Percentiles rank a stretch among this genome's conserved stretches.
These are phyloP conservation scores for Schwanniomyces sp. DNA, from an alignment of 805 yeast genomes.

Conservation along the genomic window DNA sequence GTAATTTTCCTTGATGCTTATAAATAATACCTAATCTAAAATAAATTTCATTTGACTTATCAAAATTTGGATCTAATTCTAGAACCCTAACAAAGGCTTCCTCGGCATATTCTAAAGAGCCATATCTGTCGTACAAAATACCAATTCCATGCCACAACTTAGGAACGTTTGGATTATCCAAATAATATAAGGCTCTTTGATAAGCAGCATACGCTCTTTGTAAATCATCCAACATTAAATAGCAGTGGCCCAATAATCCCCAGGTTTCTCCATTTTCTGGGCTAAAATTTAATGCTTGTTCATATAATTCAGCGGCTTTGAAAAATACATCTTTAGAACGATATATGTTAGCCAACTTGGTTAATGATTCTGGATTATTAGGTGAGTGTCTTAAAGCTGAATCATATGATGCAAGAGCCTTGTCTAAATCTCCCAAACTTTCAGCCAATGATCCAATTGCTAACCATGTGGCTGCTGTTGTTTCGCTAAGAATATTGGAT, in stretches of 20 bases:
- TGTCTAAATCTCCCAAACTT: conserved; percentile 80
- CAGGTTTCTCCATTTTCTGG: conserved; percentile 95
- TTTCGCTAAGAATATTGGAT: conserved; percentile 33
- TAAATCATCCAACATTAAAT: conserved; percentile 92
- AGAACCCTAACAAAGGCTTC: conserved; percentile 96
- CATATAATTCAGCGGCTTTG: conserved; percentile 92
- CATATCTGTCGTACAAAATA: conserved; percentile 92
- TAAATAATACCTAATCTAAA: conserved; percentile 95
- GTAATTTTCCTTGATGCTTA: conserved; percentile 87
- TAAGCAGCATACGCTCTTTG: conserved; percentile 95
- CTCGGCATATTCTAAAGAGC: conserved; percentile 95
- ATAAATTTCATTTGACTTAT: conserved; percentile 93
- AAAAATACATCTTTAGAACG: conserved; percentile 87
- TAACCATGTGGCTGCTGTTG: conserved; percentile 83
- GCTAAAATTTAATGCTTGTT: conserved; percentile 75
- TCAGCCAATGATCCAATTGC: conserved; percentile 91
- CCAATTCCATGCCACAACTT: conserved; percentile 99
- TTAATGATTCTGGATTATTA: conserved; percentile 79
- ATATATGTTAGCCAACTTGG: conserved; percentile 84
- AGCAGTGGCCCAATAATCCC: conserved; percentile 97
- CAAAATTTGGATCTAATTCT: conserved; percentile 94
- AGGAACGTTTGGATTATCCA: conserved; percentile 93
- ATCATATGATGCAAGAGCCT: conserved; percentile 87
- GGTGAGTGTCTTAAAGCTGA: conserved; percentile 85
- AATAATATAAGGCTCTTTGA: conserved; percentile 90